A percentile compares a stretch with the other conserved stretches of the same genome.
These are phyloP conservation scores for Chrysoporthe austroafricana DNA, from an alignment of 2,329 filamentous ascomycete species.

Conservation along the genomic window DNA sequence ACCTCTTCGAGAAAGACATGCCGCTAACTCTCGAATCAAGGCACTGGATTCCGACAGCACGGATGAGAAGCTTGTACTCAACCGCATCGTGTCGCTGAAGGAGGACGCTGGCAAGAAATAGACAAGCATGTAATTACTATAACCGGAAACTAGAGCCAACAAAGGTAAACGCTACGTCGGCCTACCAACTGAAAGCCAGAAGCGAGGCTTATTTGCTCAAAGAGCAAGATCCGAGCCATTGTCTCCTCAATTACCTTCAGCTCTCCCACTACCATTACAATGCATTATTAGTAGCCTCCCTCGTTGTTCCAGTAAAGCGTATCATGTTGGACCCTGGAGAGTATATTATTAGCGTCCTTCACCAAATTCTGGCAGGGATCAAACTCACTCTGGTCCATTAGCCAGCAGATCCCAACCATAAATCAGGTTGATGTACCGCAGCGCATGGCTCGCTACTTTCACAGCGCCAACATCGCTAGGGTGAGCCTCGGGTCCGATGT, in stretches of 20 bases:
- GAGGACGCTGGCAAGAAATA: constrained; percentile 75
- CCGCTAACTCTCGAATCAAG: constrained; percentile 38
- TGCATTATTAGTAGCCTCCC: constrained; percentile 42
- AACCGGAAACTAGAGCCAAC: background rate
- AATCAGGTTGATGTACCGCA: constrained; percentile 59
- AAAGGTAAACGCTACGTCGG: background rate
- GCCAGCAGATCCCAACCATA: constrained; percentile 61
- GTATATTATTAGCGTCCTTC: constrained; percentile 16
- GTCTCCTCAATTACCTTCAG: background rate
- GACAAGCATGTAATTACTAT: background rate
- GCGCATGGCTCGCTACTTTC: constrained; percentile 63
- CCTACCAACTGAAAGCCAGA: background rate
- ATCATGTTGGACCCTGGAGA: constrained; percentile 44
- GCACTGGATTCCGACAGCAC: constrained; percentile 79
- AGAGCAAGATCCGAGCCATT: background rate
- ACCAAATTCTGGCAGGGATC: constrained; percentile 38
- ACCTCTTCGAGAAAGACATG: background rate
- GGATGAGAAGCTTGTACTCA: constrained; percentile 80
- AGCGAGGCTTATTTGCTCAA: background rate
- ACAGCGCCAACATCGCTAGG: constrained; percentile 65
- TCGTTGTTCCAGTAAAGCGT: constrained; percentile 59
- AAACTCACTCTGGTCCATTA: constrained; percentile 51
- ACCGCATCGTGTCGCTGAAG: constrained; percentile 90
- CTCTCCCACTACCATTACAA: background rate
- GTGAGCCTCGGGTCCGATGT: constrained; percentile 61